Base-by-base conservation (phyloP, 139 green algal genomes). In the Chlorella sp. region DNA sequence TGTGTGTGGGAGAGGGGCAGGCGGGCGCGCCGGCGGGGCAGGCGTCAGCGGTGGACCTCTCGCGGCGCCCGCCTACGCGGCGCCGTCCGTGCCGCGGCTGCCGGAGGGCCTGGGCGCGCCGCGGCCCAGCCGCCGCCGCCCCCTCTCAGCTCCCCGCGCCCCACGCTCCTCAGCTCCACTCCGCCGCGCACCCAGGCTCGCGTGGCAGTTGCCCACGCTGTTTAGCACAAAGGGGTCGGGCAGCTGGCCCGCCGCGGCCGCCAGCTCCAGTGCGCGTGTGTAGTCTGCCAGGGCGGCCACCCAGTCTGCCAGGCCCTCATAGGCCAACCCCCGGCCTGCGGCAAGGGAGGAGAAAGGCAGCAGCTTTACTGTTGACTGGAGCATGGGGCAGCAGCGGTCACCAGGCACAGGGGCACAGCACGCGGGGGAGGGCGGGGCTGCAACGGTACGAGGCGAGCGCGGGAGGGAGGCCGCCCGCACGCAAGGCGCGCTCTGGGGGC, bases 171-270 rank as follows among this genome's bases (percentile, higher is more conserved):
- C n/a, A n/a, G n/a, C 64, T 48, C 40, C 85, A 74, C 77, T 43
- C 45, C 35, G 79, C 87, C 91, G 7, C 78, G 31, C 25, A 64
- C 83, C 85, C 19, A 97, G 69, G 5, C 77, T 89, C 69, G 90
- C 91, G 67, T 86, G 83, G 75, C 84, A 93, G 82, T 97, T 97
- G 69, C 93, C 93, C 4, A 80, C 63, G 38, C 60, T 83, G 82
- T 97, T 97, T 31, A 92, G 79, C 0, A 97, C 65, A 62, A 96
- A 97, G 0, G 93, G 91, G 62, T 87, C 83, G 4, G 74, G 68
- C 35, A 59, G 40, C 53, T 56, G 60, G 9, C 86, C 73, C 14
- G 67, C 71, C 29, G 50, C 40, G 9, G 43, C 61, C 15, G 88
- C 88, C 35, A 93, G 69, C 0, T 80, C 53, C 51, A 89, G 59